Base-by-base conservation (phyloP, 2,329 filamentous ascomycete genomes). In the Fusarium sp. region DNA sequence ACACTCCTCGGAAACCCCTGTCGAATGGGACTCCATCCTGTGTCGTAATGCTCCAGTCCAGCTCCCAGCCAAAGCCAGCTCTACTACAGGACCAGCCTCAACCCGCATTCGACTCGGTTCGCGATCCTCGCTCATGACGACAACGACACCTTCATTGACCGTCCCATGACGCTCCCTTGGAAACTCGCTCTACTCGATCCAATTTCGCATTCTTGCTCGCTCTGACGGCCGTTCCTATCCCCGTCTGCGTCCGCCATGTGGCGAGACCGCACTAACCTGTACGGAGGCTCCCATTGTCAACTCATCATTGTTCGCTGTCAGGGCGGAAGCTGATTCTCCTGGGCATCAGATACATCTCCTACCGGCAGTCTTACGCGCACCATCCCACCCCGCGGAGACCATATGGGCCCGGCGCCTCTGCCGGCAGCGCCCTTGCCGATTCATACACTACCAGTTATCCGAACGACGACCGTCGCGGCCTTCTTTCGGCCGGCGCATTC, bases 241-340 rank as follows among this genome's bases (percentile, higher is more conserved):
- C 56, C 66, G 64, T 63, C 62, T 76, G 82, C 83, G 84, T 86
- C 86, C 89, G 90, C 87, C 84, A 97, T 97, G 93, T 99, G 94
- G 94, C 93, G 96, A 85, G 96, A 99, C 87, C 91, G 96, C 83
- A 99, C 96, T 75, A 99, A 98, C 80, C 91, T 99, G 93, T 97
- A 89, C 36, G 58, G 34, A 54, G 29, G 53, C 40, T 16, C 56
- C 58, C 36, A 65, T 53, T 67, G 58, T 55, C 44, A 54, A 58
- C 34, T 31, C 44, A 40, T 65, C 40, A 57, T 59, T 69, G 38
- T 44, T 55, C 57, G 16, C 50, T 58, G 20, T 34, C 10, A 58
- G 53, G 49, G 56, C 40, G 14, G 36, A 23, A 49, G 61, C 58
- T 67, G 50, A 71, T 54, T 20, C 36, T 53, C 18, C 44, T 42